Evolutionary conservation across 2,329 filamentous ascomycete genomes (phyloP).

Genomic region (Colletotrichum paranaense): DNA sequence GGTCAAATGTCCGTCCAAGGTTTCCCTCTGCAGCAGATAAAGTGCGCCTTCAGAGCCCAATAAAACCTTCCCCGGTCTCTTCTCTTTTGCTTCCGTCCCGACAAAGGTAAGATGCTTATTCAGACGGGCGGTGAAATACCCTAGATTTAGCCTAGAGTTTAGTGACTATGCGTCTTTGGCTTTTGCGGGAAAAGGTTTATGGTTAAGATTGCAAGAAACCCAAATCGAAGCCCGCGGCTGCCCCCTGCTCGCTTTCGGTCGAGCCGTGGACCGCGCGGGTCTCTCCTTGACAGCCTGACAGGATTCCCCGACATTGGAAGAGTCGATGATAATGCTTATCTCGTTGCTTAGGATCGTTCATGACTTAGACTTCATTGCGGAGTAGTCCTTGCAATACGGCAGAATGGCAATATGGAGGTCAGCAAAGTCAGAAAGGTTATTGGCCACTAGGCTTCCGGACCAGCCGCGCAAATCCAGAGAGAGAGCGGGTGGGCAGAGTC

Average conservation of each 20-base stretch:
- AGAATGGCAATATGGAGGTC: background rate
- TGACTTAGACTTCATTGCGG: background rate
- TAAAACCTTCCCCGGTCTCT: background rate
- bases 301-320: background rate
- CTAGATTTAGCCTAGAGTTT: background rate
- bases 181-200: constrained; percentile 11
- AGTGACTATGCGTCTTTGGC: constrained; percentile 4
- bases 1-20: background rate
- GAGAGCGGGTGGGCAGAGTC: background rate
- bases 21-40: constrained; percentile 15
- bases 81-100: constrained; percentile 12
- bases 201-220: constrained; percentile 14
- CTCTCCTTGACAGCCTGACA: background rate
- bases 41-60: constrained; percentile 4
- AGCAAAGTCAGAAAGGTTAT: background rate
- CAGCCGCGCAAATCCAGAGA: background rate
- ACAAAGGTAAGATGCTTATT: constrained; percentile 25
- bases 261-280: background rate
- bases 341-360: background rate
- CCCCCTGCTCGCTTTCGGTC: background rate
- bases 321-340: background rate
- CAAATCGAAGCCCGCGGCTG: background rate
- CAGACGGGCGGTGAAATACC: constrained; percentile 1
- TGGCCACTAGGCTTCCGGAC: background rate
- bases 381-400: background rate